These are phyloP conservation scores for Aureobasidium sp. DNA, from an alignment of 2,329 filamentous ascomycete species.

Conservation along the genomic window DNA sequence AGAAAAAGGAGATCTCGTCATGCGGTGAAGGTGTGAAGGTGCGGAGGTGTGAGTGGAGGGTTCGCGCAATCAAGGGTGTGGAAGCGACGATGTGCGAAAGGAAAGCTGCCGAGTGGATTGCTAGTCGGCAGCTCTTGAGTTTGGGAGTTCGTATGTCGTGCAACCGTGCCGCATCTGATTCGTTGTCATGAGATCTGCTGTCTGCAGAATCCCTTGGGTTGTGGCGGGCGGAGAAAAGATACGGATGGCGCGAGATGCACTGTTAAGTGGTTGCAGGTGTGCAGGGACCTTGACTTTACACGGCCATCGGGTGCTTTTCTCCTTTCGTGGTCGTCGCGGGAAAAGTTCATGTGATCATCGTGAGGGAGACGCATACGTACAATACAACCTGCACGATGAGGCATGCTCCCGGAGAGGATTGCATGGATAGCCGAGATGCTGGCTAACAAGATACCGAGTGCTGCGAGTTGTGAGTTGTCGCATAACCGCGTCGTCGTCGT, in stretches of 20 bases:
- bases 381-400: not conserved
- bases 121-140: not conserved
- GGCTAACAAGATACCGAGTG: not conserved
- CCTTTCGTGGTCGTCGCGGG: not conserved
- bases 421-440: not conserved
- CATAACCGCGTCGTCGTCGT: not conserved
- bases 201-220: not conserved
- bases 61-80: not conserved
- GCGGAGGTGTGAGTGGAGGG: not conserved
- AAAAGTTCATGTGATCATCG: not conserved
- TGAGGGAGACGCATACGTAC: not conserved
- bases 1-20: not conserved
- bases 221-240: not conserved
- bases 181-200: constrained; percentile 7
- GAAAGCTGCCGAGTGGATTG: not conserved
- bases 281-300: not conserved
- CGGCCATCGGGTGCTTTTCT: not conserved
- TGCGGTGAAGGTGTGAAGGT: not conserved
- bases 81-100: not conserved
- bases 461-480: not conserved
- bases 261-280: constrained; percentile 1
- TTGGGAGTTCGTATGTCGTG: not conserved
- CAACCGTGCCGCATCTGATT: constrained; percentile 1
- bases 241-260: not conserved
- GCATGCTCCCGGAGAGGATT: not conserved